A percentile compares a stretch with the other conserved stretches of the same genome.
Evolutionary conservation across 2,329 filamentous ascomycete species (phyloP).

Genomic region (Xylariaceae sp.): DNA sequence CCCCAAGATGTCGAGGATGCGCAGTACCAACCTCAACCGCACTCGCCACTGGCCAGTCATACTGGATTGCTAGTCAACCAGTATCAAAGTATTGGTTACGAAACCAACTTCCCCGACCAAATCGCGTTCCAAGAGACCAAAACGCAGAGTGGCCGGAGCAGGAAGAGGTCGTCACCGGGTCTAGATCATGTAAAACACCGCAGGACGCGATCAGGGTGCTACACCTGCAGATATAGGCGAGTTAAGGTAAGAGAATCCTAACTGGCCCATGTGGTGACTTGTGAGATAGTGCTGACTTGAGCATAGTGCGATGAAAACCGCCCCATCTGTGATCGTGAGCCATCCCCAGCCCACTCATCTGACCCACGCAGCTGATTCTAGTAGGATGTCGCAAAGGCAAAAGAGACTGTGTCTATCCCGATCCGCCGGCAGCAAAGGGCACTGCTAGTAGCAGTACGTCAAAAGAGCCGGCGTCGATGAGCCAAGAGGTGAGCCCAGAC

Average conservation of each 20-base stretch:
- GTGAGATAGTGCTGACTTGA: conserved; percentile 25
- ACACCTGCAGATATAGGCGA: conserved; percentile 79
- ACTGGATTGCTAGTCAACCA: conserved; percentile 38
- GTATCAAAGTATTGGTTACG: conserved; percentile 48
- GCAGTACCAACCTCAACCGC: conserved; percentile 35
- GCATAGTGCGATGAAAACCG: conserved; percentile 84
- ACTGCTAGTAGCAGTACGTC: conserved; percentile 32
- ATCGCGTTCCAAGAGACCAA: conserved; percentile 47
- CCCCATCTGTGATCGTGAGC: conserved; percentile 75
- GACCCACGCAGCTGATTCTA: conserved; percentile 25
- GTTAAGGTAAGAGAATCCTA: conserved; percentile 61
- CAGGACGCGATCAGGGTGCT: conserved; percentile 89
- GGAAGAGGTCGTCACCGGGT: conserved; percentile 49
- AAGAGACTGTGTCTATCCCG: conserved; percentile 86
- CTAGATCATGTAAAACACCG: conserved; percentile 83
- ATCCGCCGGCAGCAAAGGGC: conserved; percentile 51
- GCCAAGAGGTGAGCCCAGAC: conserved; percentile 46
- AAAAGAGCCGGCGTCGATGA: conserved; percentile 37
- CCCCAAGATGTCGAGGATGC: conserved; percentile 43
- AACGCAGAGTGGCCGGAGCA: conserved; percentile 40
- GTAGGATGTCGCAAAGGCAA: conserved; percentile 86
- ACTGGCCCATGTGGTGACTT: not conserved
- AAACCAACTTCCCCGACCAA: conserved; percentile 48
- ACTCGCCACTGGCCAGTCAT: conserved; percentile 31
- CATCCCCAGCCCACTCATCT: conserved; percentile 5